Evolutionary conservation across 2,329 filamentous ascomycete species (phyloP), one percentile per base, ranked within the genome.

Genomic region (Venturia pyrina): DNA sequence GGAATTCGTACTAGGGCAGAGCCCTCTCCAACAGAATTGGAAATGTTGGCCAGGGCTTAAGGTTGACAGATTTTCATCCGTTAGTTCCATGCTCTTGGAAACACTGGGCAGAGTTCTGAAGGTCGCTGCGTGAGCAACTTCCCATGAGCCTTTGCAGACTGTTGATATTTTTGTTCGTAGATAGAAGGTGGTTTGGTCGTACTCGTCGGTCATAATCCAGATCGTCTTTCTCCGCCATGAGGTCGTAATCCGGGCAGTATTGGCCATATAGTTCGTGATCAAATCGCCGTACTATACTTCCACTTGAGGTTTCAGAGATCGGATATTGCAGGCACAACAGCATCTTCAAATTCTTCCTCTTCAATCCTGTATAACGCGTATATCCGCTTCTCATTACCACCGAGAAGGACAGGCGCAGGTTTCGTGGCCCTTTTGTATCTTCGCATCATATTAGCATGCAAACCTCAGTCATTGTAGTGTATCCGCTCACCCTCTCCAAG

Each of bases 341-440:
- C 43, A n/a, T 62, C 37, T 41, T 46, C 60, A 10, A 48, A 43
- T 3, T 64, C 43, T n/a, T 48, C 24, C 28, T 64, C 43, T 2
- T 64, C 62, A 50, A 50, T 50, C 5, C 19, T 21, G 13, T 50
- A 64, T 11, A 53, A 15, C 19, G 62, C 62, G 37, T 50, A 53
- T 5, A 64, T 64, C 34, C 19, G 41, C 44, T 64, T 64, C 19
- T 64, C 62, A 15, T 56, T n/a, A 5, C 62, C 44, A 21, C n/a
- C 44, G 19, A 64, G 48, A 5, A 24, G 1, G 28, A 64, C 44
- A 6, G 46, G 24, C 15, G 11, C n/a, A 8, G 24, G 15, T 8
- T 64, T 10, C 13, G 24, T 15, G 19, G 28, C 62, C 41, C 37
- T 8, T 24, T 64, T 53, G 34, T 24, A 50, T 40, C 32, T 41